These are phyloP conservation scores for Batkoa obscura DNA, from an alignment of 371 early-diverging fungal species.

Conservation along the genomic window DNA sequence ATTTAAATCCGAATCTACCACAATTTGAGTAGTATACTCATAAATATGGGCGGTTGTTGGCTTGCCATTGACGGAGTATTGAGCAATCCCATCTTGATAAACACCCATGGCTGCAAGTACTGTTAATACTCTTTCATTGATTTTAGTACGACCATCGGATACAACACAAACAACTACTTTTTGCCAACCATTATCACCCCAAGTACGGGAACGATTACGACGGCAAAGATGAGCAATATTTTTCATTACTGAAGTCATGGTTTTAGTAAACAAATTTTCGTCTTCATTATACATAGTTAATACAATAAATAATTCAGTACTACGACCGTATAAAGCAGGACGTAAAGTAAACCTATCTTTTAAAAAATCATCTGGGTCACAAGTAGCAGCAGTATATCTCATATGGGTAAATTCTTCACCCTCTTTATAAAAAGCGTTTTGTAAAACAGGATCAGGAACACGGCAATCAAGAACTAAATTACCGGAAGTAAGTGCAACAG, in stretches of 20 bases:
- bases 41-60: constrained; percentile 65
- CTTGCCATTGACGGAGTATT: constrained; percentile 31
- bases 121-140: constrained; percentile 42
- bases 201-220: constrained; percentile 35
- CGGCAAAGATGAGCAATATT: constrained; percentile 62
- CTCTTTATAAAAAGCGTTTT: constrained; percentile 18
- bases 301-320: constrained; percentile 76
- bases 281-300: constrained; percentile 85
- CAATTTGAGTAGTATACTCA: constrained; percentile 71
- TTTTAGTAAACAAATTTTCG: constrained; percentile 52
- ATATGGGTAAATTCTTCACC: constrained; percentile 50
- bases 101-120: constrained; percentile 65
- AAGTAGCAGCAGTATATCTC: constrained; percentile 68
- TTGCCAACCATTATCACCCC: constrained; percentile 71
- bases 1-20: constrained; percentile 30
- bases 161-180: constrained; percentile 67
- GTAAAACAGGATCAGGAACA: constrained; percentile 32
- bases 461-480: constrained; percentile 48
- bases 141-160: constrained; percentile 40
- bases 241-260: constrained; percentile 51
- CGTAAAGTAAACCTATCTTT: constrained; percentile 52
- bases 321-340: constrained; percentile 45
- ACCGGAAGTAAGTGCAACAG: constrained; percentile 38
- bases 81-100: constrained; percentile 67
- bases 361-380: constrained; percentile 67